Evolutionary conservation across 1,139 yeast species (phyloP).

Genomic region (Yamadazyma dendronema): DNA sequence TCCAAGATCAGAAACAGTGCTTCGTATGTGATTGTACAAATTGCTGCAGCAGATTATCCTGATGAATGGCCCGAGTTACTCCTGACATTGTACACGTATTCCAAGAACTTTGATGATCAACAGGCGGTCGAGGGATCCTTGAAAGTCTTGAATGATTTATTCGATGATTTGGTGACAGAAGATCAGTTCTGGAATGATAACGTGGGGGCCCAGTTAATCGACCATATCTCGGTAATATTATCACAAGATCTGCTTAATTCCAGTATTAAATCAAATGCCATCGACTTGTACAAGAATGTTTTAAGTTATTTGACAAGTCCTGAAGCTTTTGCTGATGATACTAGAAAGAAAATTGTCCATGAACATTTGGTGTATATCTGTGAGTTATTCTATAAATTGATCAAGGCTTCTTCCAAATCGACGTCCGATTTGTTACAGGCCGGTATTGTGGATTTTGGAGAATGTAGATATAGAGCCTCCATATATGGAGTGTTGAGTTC

Average conservation of each 20-base stretch:
- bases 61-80: slow-evolving; percentile 91
- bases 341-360: slow-evolving; percentile 30
- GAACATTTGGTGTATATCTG: slow-evolving; percentile 25
- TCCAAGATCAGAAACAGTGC: slow-evolving; percentile 68
- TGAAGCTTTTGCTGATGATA: slow-evolving; percentile 39
- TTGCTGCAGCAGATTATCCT: slow-evolving; percentile 88
- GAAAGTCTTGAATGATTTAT: slow-evolving; percentile 69
- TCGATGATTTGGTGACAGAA: slow-evolving; percentile 83
- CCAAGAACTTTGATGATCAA: slow-evolving; percentile 30
- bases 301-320: slow-evolving; percentile 53
- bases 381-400: slow-evolving; percentile 18
- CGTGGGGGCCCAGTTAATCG: slow-evolving; percentile 53
- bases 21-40: slow-evolving; percentile 76
- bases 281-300: slow-evolving; percentile 53
- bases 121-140: slow-evolving; percentile 58
- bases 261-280: slow-evolving; percentile 47
- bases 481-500: slow-evolving; percentile 29
- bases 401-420: slow-evolving; percentile 19
- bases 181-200: slow-evolving; percentile 82
- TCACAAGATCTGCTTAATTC: slow-evolving; percentile 21
- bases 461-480: slow-evolving; percentile 24
- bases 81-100: slow-evolving; percentile 41
- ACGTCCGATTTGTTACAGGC: slow-evolving; percentile 13
- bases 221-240: slow-evolving; percentile 46
- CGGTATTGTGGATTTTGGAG: slow-evolving; percentile 20